Base-by-base conservation (phyloP, 2,329 filamentous ascomycete species). In the Metarhizium guizhouense region DNA sequence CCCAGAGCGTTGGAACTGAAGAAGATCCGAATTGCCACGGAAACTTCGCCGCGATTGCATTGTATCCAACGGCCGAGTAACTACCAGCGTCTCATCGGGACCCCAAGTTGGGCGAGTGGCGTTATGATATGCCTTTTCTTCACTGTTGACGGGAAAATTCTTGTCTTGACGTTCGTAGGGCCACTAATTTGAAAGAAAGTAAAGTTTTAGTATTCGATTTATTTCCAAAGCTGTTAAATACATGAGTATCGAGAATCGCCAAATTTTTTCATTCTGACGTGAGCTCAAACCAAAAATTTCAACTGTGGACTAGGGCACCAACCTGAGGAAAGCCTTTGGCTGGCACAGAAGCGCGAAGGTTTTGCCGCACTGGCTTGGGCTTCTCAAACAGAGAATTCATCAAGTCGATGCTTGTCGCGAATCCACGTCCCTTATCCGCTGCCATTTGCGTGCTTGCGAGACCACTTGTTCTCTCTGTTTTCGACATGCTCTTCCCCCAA, bases 321-420 rank as follows among this genome's bases (percentile, higher is more conserved):
- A 97, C 94, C 92, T 97, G 80, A 56, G 80, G 86, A 72, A 93
- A 88, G 68, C 88, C 87, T 73, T 83, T 83, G 63, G 76, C 74
- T 58, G 77, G 70, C 61, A 76, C 67, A 40, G 76, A 72, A 60
- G 75, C 76, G 65, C 80, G 78, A 54, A 78, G 68, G 63, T 78
- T 81, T 64, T 81, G 76, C 54, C 74, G 72, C 60, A 78, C 78
- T 54, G 77, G 78, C 74, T 82, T 84, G 60, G 84, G 79, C 71
- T 87, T 83, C 69, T 88, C 87, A 72, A 95, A 96, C 55, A 96
- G 76, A 51, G 90, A 95, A 68, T 95, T 93, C 90, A 96, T 96
- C 68, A 96, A 76, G 75, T 96, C 94, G 73, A 97, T 95, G 66
- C 88, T 92, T 20, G 88, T 96, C 20, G 85, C 82, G 70, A 96